phyloP scores from a whole-genome alignment of 2,329 filamentous ascomycete genomes.

The Fusarium stilboides region DNA sequence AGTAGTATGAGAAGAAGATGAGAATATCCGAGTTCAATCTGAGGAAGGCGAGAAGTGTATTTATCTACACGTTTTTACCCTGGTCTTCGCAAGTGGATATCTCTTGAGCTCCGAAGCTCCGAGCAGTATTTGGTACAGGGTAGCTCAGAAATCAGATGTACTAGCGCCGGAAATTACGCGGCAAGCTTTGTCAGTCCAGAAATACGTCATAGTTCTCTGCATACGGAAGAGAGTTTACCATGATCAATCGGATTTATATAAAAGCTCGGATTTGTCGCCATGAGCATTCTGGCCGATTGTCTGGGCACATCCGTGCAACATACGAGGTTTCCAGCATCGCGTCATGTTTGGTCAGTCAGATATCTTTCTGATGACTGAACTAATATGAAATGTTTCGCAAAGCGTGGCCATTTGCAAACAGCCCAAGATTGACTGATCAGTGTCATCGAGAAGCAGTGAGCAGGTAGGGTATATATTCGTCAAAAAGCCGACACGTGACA shows the following conservation, averaged over 20 bases:
- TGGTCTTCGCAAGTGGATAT: neutral
- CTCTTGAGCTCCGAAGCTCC: constrained; percentile 24
- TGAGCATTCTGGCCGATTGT: constrained; percentile 17
- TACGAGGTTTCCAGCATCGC: too few species aligned
- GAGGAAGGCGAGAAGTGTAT: neutral
- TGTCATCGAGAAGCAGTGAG: too few species aligned
- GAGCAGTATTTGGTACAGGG: constrained; percentile 2
- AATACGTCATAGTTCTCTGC: neutral
- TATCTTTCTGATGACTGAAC: too few species aligned
- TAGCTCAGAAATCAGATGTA: neutral
- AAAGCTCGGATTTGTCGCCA: neutral
- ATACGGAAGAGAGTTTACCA: constrained; percentile 23
- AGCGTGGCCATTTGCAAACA: too few species aligned
- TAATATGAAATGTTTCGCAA: too few species aligned
- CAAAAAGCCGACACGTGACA: fast-evolving
- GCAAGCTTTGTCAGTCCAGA: neutral
- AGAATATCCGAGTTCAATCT: fast-evolving
- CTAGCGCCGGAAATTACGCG: neutral
- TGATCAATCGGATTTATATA: neutral
- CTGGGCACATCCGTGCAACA: too few species aligned
- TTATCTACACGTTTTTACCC: neutral
- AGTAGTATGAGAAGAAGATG: neutral
- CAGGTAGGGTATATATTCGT: fast-evolving
- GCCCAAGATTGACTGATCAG: too few species aligned
- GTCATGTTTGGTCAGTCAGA: too few species aligned